Evolutionary conservation across 306 rosid species (phyloP), one percentile per base, ranked within the genome.

Genomic region (Prunus padus): DNA sequence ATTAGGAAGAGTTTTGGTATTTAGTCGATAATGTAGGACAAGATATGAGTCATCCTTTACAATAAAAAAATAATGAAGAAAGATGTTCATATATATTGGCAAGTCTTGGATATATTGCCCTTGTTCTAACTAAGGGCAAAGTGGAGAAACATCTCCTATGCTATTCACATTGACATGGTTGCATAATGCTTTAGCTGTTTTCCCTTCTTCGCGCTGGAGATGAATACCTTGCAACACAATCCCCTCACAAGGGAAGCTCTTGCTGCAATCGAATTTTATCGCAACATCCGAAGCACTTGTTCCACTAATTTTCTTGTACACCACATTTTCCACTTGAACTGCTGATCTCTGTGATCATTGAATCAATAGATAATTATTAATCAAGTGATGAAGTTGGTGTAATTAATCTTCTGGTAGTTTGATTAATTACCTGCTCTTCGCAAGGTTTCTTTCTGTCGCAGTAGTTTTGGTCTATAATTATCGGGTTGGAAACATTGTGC

Each of bases 191-290:
- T 77, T 33, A 1, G 79, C 73, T 10, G 57, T 76, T 46, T 37
- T 71, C 57, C 78, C 81, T 73, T 50, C 78, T 61, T 73, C 55
- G 8, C 55, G 31, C 60, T 62, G 63, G 2, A 93, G 79, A 37
- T 86, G 66, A 31, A 89, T 50, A 77, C 86, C 83, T 59, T 86
- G 77, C 83, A 93, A 20, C 11, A 72, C 73, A 73, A 93, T 84
- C 20, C 77, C 86, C 18, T 85, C 23, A 69, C 97, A 91, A 19
- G 87, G 89, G 56, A 74, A 78, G 63, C 69, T 82, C 62, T 81
- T 44, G 57, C 97, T 91, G 84, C 98, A 93, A 69, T 93, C 87
- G n/a, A 93, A 87, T 33, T 56, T 84, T 72, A 91, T 80, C 7
- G 92, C 92, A 13, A 89, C 74, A 9, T 83, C 80, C 11, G 93